Percentiles rank a stretch among this genome's conserved stretches.
Conservation (phyloP, 2,329 filamentous ascomycete species). For the Penicillium sp. region DNA sequence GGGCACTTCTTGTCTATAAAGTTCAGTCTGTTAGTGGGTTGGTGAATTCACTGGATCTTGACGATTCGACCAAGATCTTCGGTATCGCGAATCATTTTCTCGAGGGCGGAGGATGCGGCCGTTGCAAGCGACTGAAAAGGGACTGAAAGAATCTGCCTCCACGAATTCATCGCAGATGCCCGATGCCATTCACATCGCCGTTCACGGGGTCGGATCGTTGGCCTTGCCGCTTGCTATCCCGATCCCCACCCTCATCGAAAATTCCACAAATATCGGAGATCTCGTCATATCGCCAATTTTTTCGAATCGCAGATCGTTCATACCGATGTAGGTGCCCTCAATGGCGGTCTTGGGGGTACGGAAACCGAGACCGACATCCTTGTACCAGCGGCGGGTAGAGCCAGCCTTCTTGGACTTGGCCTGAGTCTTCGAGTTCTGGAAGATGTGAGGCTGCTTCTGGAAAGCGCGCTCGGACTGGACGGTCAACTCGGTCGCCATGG, state of each 20-base stretch:
- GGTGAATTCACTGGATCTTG: neutral
- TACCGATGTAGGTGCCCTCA: constrained; percentile 99
- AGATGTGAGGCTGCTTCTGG: constrained; percentile 99
- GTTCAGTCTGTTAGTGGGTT: constrained; percentile 33
- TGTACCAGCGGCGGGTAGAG: constrained; percentile 97
- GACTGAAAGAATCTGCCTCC: neutral
- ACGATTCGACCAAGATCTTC: constrained; percentile 15
- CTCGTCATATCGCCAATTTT: constrained; percentile 23
- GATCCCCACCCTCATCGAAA: constrained; percentile 21
- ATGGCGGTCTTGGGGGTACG: constrained; percentile 98
- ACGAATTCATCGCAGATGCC: neutral
- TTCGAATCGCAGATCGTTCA: constrained; percentile 52
- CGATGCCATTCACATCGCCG: neutral
- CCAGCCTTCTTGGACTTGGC: constrained; percentile 77
- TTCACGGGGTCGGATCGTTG: neutral
- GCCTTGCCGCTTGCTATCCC: constrained; percentile 5
- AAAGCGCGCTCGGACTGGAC: constrained; percentile 99
- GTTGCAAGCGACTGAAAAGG: neutral
- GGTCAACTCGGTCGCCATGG: constrained; percentile 97
- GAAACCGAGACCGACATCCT: constrained; percentile 99
- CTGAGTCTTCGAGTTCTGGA: constrained; percentile 96
- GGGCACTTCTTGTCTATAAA: constrained; percentile 98
- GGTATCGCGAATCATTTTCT: constrained; percentile 18
- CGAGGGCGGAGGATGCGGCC: constrained; percentile 6
- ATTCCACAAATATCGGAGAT: constrained; percentile 24